Percentiles rank a stretch among this genome's conserved stretches.
Evolutionary conservation across 805 yeast genomes (phyloP).

Genomic region (Nakazawaea ernobii): DNA sequence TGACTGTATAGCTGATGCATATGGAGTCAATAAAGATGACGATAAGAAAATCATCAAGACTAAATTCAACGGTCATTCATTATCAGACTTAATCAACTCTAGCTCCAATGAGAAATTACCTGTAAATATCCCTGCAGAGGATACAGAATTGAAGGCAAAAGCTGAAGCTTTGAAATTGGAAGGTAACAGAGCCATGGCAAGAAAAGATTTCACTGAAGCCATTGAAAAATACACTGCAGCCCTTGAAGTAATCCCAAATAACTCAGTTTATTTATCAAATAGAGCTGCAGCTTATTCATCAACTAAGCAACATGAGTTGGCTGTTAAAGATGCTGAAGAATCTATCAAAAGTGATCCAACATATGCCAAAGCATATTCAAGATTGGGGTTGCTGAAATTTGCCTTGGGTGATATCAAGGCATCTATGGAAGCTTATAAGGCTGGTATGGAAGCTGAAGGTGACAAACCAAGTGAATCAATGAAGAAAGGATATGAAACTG

Average conservation of each 20-base stretch:
- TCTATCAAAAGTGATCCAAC: conserved; percentile 75
- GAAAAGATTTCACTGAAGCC: conserved; percentile 64
- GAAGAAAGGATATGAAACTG: conserved; percentile 91
- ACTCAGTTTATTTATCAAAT: conserved; percentile 84
- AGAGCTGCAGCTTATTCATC: conserved; percentile 97
- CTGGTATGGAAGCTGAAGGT: conserved; percentile 85
- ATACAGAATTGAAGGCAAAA: conserved; percentile 50
- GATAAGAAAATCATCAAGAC: conserved; percentile 27
- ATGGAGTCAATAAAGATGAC: conserved; percentile 53
- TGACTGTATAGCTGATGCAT: conserved; percentile 88
- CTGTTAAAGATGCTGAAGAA: conserved; percentile 75
- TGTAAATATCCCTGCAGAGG: conserved; percentile 38
- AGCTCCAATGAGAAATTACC: conserved; percentile 24
- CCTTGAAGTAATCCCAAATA: conserved; percentile 57
- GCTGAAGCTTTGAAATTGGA: conserved; percentile 84
- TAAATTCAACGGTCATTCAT: conserved; percentile 42
- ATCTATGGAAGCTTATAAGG: conserved; percentile 84
- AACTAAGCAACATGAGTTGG: conserved; percentile 62
- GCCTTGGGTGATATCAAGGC: conserved; percentile 93
- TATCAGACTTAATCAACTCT: conserved; percentile 37
- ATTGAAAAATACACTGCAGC: conserved; percentile 78
- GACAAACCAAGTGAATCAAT: conserved; percentile 79
- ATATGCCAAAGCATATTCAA: conserved; percentile 90
- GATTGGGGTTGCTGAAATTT: conserved; percentile 89
- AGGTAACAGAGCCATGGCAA: conserved; percentile 89